Percentiles rank a stretch among this genome's conserved stretches.
Conservation (phyloP, 345 rosid genomes). For the Gossypioides kirkii region DNA sequence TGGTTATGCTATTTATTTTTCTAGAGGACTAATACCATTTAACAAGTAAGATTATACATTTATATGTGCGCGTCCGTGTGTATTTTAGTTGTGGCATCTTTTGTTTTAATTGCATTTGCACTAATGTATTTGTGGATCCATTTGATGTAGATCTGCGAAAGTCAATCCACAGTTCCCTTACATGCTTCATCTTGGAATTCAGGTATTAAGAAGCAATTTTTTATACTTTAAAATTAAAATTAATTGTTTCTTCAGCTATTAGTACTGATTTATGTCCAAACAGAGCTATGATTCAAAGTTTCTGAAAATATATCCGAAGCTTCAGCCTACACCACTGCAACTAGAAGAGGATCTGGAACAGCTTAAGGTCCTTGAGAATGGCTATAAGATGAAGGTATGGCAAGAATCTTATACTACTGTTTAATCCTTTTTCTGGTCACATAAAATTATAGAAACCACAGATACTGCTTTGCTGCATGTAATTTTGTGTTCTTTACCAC, state of each 20-base stretch:
- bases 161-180: conserved; percentile 79
- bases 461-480: not conserved
- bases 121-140: conserved; percentile 8
- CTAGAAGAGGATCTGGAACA: conserved; percentile 96
- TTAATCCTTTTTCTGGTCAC: not conserved
- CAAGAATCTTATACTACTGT: not conserved
- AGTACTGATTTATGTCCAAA: conserved; percentile 1
- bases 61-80: not conserved
- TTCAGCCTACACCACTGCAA: conserved; percentile 82
- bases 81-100: not conserved
- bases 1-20: conserved; percentile 88
- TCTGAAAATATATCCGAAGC: conserved; percentile 73
- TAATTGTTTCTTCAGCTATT: not conserved
- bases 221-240: not conserved
- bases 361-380: conserved; percentile 96
- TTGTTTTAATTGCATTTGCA: not conserved
- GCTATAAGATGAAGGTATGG: conserved; percentile 90
- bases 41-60: conserved; percentile 58
- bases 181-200: conserved; percentile 96
- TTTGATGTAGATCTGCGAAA: conserved; percentile 59
- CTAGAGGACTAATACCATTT: conserved; percentile 84
- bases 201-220: conserved; percentile 39
- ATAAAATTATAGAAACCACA: not conserved
- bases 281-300: conserved; percentile 93
- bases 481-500: not conserved